These are phyloP conservation scores for Dendrostoma leiphaemia DNA, from an alignment of 2,329 filamentous ascomycete species.

Conservation along the genomic window DNA sequence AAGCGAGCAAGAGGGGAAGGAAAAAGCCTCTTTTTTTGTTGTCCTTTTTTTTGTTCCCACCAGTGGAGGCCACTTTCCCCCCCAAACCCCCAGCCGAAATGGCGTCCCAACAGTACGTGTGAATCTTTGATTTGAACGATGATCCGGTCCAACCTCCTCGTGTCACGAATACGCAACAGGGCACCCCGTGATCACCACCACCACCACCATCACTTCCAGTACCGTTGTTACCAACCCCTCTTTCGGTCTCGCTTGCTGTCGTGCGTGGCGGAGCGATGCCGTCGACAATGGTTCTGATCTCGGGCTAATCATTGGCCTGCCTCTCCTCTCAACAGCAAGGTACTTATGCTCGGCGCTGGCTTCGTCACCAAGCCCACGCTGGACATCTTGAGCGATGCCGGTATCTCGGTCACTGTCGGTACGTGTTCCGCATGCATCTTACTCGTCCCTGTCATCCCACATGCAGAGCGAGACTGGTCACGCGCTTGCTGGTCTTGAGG, in stretches of 20 bases:
- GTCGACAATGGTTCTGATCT: neutral
- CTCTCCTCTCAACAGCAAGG: slow-evolving; percentile 20
- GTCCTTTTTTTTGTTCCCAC: too few relatives aligned
- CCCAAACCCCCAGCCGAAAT: slow-evolving; percentile 5
- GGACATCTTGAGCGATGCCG: slow-evolving; percentile 58
- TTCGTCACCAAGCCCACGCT: slow-evolving; percentile 64
- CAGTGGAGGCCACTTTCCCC: neutral
- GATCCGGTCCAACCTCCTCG: neutral
- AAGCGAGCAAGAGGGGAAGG: too few relatives aligned
- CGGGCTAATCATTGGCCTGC: slow-evolving; percentile 7
- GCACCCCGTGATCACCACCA: neutral
- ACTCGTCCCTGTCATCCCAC: too few relatives aligned
- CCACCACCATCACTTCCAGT: neutral
- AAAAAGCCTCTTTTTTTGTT: too few relatives aligned
- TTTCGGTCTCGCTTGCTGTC: too few relatives aligned
- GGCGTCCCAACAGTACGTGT: slow-evolving; percentile 18
- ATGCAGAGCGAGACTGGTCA: slow-evolving; percentile 60
- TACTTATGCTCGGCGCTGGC: slow-evolving; percentile 49
- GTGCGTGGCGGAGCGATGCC: too few relatives aligned
- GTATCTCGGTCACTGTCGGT: slow-evolving; percentile 63
- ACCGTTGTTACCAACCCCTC: too few relatives aligned
- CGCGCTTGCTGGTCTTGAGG: slow-evolving; percentile 62
- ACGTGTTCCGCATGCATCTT: too few relatives aligned
- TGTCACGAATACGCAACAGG: neutral
- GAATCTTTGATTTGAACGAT: neutral